Percentiles rank a stretch among this genome's conserved stretches.
phyloP scores from a whole-genome alignment of 768 basidiomycete genomes.

The Psilocybe cyanescens region DNA sequence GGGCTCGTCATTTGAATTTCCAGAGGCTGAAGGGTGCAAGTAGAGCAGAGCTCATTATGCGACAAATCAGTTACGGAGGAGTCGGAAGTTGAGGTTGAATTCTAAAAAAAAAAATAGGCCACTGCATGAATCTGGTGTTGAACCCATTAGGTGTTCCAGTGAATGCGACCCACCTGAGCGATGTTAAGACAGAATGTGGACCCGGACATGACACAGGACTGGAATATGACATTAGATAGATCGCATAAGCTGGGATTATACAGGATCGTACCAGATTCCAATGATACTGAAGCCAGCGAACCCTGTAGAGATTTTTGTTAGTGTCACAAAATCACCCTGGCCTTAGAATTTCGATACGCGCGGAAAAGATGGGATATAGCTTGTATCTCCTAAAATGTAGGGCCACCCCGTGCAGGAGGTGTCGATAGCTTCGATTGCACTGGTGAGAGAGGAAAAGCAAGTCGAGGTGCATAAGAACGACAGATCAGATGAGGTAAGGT shows the following conservation, averaged over 20 bases:
- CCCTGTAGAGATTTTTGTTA: not conserved
- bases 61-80: not conserved
- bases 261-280: not conserved
- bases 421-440: not conserved
- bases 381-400: not conserved
- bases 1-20: not conserved
- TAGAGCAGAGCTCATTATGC: not conserved
- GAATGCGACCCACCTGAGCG: not conserved
- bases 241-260: not conserved
- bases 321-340: not conserved
- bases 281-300: conserved; percentile 1
- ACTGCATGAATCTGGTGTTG: no score
- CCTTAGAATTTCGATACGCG: not conserved
- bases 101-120: not conserved
- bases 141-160: no score
- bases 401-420: not conserved
- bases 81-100: not conserved
- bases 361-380: conserved; percentile 1
- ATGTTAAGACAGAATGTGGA: not conserved
- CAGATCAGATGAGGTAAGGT: not conserved
- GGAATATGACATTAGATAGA: not conserved
- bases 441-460: not conserved
- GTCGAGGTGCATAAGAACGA: not conserved
- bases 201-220: not conserved
- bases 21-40: not conserved